Evolutionary conservation across 2,329 filamentous ascomycete genomes (phyloP).

Genomic region (Chaetomiaceae sp.): DNA sequence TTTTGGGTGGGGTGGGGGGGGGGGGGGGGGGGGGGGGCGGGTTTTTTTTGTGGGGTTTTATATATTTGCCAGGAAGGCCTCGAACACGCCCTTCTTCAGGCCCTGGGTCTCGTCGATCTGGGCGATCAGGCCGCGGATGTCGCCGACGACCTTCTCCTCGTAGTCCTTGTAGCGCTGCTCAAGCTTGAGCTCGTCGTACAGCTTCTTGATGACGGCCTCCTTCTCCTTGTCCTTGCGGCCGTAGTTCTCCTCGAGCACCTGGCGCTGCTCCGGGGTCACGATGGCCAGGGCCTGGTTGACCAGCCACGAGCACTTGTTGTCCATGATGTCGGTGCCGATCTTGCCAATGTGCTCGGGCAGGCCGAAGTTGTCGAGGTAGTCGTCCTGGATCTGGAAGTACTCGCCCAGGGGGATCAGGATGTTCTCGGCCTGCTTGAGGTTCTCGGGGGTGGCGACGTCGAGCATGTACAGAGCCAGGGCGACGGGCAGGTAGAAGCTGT

Average conservation of each 20-base stretch:
- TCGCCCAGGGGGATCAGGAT: conserved; percentile 96
- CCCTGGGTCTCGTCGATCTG: conserved; percentile 80
- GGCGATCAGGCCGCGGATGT: conserved; percentile 70
- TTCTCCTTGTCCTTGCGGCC: conserved; percentile 80
- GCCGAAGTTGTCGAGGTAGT: conserved; percentile 98
- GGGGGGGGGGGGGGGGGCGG: background rate
- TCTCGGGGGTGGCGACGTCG: conserved; percentile 77
- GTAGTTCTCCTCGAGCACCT: conserved; percentile 87
- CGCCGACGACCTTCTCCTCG: conserved; percentile 80
- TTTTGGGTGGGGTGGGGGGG: no score
- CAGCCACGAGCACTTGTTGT: conserved; percentile 99
- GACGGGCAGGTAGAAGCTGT: conserved; percentile 97
- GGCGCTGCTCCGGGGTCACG: conserved; percentile 77
- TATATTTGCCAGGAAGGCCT: conserved; percentile 89
- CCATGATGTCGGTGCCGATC: conserved; percentile 97
- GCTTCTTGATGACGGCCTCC: conserved; percentile 80
- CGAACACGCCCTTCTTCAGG: conserved; percentile 85
- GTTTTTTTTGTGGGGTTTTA: conserved; percentile 93
- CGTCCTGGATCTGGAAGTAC: conserved; percentile 99
- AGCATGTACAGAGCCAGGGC: conserved; percentile 84
- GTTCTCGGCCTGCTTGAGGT: conserved; percentile 81
- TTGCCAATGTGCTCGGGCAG: conserved; percentile 91
- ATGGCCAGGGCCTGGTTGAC: conserved; percentile 88
- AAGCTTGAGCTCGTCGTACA: conserved; percentile 81
- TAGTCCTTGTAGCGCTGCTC: conserved; percentile 81